Conservation (phyloP, 2,329 filamentous ascomycete genomes). For the Trichoderma asperellum region DNA sequence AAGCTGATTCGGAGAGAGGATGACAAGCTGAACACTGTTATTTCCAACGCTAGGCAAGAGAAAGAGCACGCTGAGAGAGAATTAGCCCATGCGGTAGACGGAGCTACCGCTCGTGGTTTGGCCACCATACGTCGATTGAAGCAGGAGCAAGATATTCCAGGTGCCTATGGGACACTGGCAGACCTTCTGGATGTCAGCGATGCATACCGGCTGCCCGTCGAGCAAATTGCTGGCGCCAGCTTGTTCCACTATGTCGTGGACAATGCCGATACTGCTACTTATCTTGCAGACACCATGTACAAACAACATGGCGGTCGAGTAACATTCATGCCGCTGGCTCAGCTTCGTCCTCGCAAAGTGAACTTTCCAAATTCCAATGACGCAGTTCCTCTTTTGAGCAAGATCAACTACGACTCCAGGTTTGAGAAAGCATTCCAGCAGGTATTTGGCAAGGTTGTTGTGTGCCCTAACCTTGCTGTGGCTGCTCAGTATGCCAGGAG, state of each 20-base stretch:
- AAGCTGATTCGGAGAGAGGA: conserved; percentile 89
- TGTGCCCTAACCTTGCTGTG: conserved; percentile 86
- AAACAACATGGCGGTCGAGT: conserved; percentile 81
- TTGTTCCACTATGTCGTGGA: conserved; percentile 97
- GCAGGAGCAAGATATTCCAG: conserved; percentile 75
- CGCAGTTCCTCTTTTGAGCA: conserved; percentile 83
- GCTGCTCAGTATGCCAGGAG: conserved; percentile 90
- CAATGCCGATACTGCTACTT: conserved; percentile 82
- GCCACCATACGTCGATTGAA: conserved; percentile 85
- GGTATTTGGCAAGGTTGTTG: conserved; percentile 92
- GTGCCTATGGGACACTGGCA: conserved; percentile 89
- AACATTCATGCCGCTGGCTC: conserved; percentile 92
- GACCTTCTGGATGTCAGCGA: conserved; percentile 90
- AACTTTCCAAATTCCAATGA: conserved; percentile 87
- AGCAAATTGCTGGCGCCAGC: conserved; percentile 89
- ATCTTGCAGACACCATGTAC: conserved; percentile 77
- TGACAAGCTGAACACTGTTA: conserved; percentile 78
- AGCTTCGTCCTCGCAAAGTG: conserved; percentile 69
- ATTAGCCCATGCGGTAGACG: conserved; percentile 85
- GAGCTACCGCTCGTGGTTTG: conserved; percentile 81
- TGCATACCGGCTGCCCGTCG: conserved; percentile 83
- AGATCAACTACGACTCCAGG: conserved; percentile 74
- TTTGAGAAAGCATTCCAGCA: conserved; percentile 90
- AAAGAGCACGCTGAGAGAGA: conserved; percentile 76
- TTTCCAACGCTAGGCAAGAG: conserved; percentile 75